phyloP scores from a whole-genome alignment of 768 basidiomycete species.

The Russula virescens region DNA sequence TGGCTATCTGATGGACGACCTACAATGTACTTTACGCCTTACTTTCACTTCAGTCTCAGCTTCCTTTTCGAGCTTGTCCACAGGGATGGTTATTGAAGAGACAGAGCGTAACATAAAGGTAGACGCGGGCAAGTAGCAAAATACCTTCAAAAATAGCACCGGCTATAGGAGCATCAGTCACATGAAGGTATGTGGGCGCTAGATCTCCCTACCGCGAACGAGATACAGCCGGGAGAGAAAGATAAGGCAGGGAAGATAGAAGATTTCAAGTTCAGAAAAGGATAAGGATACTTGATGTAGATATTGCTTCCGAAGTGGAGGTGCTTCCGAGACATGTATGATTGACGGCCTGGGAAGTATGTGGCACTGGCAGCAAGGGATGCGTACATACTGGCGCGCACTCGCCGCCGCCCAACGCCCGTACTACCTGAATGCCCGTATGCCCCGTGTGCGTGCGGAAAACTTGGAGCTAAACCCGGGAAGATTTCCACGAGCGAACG shows the following conservation, averaged over 20 bases:
- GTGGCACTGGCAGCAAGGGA: neutral
- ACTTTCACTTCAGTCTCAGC: too few relatives aligned
- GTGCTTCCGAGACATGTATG: neutral
- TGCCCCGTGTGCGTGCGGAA: neutral
- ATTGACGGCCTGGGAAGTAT: neutral
- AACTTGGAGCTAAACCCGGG: neutral
- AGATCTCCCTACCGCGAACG: neutral
- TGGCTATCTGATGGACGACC: too few relatives aligned
- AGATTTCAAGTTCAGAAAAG: neutral
- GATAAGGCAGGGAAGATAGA: neutral
- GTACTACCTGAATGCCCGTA: too few relatives aligned
- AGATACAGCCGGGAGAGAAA: neutral
- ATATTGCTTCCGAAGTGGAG: neutral
- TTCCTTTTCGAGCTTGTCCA: too few relatives aligned
- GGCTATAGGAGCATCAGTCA: neutral
- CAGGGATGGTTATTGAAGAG: too few relatives aligned
- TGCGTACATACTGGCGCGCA: neutral
- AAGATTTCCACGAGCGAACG: too few relatives aligned
- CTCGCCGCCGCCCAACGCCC: neutral
- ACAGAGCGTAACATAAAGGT: neutral
- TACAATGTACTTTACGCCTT: too few relatives aligned
- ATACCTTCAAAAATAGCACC: neutral
- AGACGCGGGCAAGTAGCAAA: neutral
- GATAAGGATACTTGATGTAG: neutral
- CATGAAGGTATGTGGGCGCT: neutral